These are phyloP conservation scores for Rhizopus arrhizus DNA, from an alignment of 371 early-diverging fungal genomes.

Conservation along the genomic window DNA sequence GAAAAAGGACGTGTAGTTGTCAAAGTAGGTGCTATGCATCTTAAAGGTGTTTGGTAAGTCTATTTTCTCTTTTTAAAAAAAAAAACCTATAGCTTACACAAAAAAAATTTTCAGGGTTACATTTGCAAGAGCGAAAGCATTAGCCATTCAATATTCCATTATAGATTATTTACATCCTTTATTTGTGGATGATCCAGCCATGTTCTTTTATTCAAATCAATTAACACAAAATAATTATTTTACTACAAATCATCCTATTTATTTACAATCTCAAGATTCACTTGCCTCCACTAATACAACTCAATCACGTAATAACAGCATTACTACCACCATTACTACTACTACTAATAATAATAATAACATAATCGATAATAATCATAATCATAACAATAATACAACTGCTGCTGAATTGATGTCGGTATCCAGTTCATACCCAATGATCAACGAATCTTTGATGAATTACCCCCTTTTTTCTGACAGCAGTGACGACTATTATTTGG, in stretches of 20 bases:
- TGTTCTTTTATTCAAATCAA: conserved; percentile 40
- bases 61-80: neutral
- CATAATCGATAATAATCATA: neutral
- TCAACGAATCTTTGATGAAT: neutral
- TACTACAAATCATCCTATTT: conserved; percentile 25
- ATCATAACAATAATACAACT: conserved; percentile 3
- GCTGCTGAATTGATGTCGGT: conserved; percentile 2
- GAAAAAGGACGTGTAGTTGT: conserved; percentile 83
- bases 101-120: conserved; percentile 55
- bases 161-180: conserved; percentile 71
- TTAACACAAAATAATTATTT: conserved; percentile 15
- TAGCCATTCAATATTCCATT: conserved; percentile 73
- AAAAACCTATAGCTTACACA: conserved; percentile 1
- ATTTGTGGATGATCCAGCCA: conserved; percentile 71
- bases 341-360: neutral
- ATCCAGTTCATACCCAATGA: neutral
- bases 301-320: conserved; percentile 3
- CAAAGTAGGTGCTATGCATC: conserved; percentile 86
- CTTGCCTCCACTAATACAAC: neutral
- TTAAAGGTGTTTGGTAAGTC: conserved; percentile 84
- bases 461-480: neutral
- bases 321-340: conserved; percentile 5
- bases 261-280: conserved; percentile 24
- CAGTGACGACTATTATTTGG: neutral
- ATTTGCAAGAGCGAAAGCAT: conserved; percentile 68